Evolutionary conservation across 306 rosid species (phyloP).

Genomic region (Trifolium subterraneum): DNA sequence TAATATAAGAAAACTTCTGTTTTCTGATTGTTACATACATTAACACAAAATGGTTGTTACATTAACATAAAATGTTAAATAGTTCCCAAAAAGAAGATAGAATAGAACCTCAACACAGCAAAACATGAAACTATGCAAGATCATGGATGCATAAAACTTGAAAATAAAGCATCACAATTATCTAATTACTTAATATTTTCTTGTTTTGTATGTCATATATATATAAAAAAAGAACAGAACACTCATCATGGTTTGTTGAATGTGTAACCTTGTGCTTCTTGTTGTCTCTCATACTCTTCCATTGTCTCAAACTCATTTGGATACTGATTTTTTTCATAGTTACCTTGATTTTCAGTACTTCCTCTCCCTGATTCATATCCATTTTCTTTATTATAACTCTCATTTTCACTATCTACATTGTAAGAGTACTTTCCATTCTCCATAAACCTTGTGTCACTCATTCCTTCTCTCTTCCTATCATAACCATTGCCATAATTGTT

Average conservation of each 20-base stretch:
- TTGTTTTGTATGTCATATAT: too few species aligned
- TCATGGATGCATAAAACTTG: conserved; percentile 37
- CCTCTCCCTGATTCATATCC: conserved; percentile 49
- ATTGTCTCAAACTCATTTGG: conserved; percentile 69
- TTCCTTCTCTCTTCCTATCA: conserved; percentile 63
- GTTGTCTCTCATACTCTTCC: conserved; percentile 82
- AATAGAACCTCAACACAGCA: conserved; percentile 33
- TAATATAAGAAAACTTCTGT: conserved; percentile 2
- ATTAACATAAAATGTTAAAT: conserved; percentile 17
- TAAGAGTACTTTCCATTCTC: conserved; percentile 62
- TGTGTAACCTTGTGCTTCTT: conserved; percentile 55
- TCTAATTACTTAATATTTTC: conserved; percentile 34
- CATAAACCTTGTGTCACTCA: conserved; percentile 83
- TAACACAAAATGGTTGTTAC: background rate
- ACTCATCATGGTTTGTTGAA: conserved; percentile 51
- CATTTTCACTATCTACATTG: conserved; percentile 40
- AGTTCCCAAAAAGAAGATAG: conserved; percentile 9
- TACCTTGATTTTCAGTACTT: conserved; percentile 44
- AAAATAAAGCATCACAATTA: conserved; percentile 40
- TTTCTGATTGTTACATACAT: conserved; percentile 15
- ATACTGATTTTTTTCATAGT: conserved; percentile 39
- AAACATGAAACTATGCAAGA: conserved; percentile 40
- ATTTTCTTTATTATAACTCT: conserved; percentile 41
- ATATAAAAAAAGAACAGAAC: background rate
- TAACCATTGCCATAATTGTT: conserved; percentile 32